Percentiles rank a stretch among this genome's conserved stretches.
These are phyloP conservation scores for Pseudogymnoascus sp. DNA, from an alignment of 2,329 filamentous ascomycete genomes.

Conservation along the genomic window DNA sequence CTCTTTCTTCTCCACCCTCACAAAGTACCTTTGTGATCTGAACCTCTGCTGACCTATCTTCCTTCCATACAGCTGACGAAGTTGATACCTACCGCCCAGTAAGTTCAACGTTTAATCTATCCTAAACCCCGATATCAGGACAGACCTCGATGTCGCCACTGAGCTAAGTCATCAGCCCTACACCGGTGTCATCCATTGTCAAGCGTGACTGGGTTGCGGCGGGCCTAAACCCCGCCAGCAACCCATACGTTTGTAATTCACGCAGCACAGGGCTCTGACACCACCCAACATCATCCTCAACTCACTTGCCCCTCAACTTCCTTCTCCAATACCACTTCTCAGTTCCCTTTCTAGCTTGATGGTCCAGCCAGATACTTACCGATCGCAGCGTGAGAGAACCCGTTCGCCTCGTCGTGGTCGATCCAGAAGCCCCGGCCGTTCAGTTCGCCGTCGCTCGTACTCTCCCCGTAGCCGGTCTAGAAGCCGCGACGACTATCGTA, in stretches of 20 bases:
- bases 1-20: neutral
- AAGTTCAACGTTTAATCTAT: conserved; percentile 18
- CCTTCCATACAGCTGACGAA: conserved; percentile 41
- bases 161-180: conserved; percentile 8
- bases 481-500: conserved; percentile 69
- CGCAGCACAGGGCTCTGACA: conserved; percentile 10
- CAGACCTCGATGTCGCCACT: neutral
- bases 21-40: neutral
- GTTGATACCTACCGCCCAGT: conserved; percentile 53
- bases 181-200: conserved; percentile 9
- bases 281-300: conserved; percentile 10
- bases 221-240: neutral
- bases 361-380: conserved; percentile 27
- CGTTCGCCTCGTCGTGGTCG: conserved; percentile 69
- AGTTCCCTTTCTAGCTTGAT: conserved; percentile 17
- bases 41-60: neutral
- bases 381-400: conserved; percentile 68
- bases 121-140: conserved; percentile 13
- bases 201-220: neutral
- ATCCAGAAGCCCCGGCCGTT: conserved; percentile 72
- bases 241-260: conserved; percentile 4
- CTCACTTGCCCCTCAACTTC: conserved; percentile 11
- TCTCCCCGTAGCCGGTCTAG: conserved; percentile 71
- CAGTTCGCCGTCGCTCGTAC: conserved; percentile 64
- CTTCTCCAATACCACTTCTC: conserved; percentile 10